phyloP scores from a whole-genome alignment of 192 early-diverging fungal species.

The Coemansia sp. region DNA sequence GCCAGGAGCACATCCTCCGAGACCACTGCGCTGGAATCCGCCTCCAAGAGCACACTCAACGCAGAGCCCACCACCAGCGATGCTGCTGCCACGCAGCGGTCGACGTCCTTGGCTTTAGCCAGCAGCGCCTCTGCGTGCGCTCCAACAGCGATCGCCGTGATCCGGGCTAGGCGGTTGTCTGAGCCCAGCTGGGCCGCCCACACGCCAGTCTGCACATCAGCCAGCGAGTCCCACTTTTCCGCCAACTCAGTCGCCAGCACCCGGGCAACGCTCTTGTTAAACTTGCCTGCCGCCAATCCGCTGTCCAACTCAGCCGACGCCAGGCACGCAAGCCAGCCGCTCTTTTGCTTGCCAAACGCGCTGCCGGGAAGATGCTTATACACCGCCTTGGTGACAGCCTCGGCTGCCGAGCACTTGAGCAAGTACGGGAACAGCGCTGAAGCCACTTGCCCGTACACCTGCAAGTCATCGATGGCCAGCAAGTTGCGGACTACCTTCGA shows the following conservation, averaged over 20 bases:
- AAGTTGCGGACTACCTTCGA: constrained; percentile 13
- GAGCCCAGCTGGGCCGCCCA: constrained; percentile 33
- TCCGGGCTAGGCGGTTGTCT: constrained; percentile 2
- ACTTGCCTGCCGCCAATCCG: neutral
- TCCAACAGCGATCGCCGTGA: constrained; percentile 29
- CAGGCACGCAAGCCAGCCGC: constrained; percentile 35
- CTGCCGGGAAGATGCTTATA: constrained; percentile 4
- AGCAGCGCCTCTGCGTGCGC: constrained; percentile 29
- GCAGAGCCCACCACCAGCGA: constrained; percentile 20
- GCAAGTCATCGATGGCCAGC: constrained; percentile 21
- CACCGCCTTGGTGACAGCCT: constrained; percentile 19
- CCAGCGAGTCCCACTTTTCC: neutral
- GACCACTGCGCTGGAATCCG: neutral
- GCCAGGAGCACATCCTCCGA: constrained; percentile 8
- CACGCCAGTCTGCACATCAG: neutral
- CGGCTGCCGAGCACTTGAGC: neutral
- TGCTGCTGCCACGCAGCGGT: constrained; percentile 11
- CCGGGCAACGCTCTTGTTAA: constrained; percentile 12
- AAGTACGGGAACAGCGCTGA: constrained; percentile 8
- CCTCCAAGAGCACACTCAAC: neutral
- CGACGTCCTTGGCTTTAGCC: constrained; percentile 5
- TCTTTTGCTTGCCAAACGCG: constrained; percentile 11
- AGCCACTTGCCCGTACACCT: neutral
- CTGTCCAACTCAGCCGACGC: neutral
- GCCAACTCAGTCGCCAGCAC: constrained; percentile 25